These are phyloP conservation scores for Orbilia blumenaviensis DNA, from an alignment of 2,329 filamentous ascomycete species.

Conservation along the genomic window DNA sequence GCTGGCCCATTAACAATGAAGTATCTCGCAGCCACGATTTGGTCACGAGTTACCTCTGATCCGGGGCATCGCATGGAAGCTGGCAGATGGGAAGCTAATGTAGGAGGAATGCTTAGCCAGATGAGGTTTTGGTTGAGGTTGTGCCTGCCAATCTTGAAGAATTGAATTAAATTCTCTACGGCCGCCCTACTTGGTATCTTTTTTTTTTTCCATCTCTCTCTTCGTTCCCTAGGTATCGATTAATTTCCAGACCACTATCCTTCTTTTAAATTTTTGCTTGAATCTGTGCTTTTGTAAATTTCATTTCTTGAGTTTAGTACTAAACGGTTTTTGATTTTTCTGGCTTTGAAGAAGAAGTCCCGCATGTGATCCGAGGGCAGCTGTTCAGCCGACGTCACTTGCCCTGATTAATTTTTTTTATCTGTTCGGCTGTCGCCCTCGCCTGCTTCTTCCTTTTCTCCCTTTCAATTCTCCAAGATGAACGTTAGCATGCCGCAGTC, in stretches of 20 bases:
- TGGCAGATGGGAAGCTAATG: no score
- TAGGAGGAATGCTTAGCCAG: background rate
- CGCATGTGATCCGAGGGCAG: conserved; percentile 37
- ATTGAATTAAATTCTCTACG: background rate
- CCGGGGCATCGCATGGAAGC: background rate
- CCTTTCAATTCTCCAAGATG: conserved; percentile 23
- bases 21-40: background rate
- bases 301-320: no score
- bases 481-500: conserved; percentile 54
- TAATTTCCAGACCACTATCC: no score
- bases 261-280: background rate
- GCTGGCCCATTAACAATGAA: background rate
- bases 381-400: conserved; percentile 7
- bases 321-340: no score
- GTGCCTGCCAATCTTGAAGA: conserved; percentile 2
- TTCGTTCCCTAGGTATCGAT: no score
- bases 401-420: conserved; percentile 12
- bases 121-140: background rate
- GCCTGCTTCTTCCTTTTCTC: background rate
- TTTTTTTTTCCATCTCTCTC: background rate
- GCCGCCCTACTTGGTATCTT: no score
- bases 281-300: background rate
- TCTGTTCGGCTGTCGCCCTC: conserved; percentile 7
- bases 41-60: background rate
- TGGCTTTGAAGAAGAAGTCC: background rate